phyloP scores from a whole-genome alignment of 2,329 filamentous ascomycete genomes.

The Alternaria sp. region DNA sequence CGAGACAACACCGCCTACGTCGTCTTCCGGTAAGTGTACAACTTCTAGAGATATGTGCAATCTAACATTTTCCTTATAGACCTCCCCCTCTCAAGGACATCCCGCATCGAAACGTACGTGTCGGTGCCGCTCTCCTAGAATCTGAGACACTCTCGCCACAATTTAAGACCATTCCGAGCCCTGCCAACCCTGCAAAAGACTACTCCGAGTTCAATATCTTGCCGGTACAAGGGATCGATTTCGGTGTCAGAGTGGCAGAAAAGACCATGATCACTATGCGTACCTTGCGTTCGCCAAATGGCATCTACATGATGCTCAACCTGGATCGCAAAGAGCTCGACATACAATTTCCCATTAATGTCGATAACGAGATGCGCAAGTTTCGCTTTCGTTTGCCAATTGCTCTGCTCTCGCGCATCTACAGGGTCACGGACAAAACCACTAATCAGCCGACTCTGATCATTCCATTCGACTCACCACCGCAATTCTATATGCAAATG shows the following conservation, averaged over 20 bases:
- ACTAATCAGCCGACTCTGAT: conserved; percentile 30
- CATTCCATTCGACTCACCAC: conserved; percentile 51
- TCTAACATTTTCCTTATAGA: conserved; percentile 16
- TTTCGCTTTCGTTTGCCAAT: conserved; percentile 59
- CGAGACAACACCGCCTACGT: conserved; percentile 32
- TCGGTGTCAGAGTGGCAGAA: conserved; percentile 67
- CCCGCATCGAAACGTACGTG: conserved; percentile 14
- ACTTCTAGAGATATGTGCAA: neutral
- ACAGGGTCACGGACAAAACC: conserved; percentile 32
- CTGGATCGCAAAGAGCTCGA: conserved; percentile 56
- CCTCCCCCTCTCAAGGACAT: conserved; percentile 23
- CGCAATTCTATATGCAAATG: conserved; percentile 55
- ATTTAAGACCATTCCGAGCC: conserved; percentile 31
- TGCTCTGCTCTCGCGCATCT: conserved; percentile 54
- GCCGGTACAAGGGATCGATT: conserved; percentile 61
- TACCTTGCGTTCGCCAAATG: conserved; percentile 45
- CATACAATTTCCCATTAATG: conserved; percentile 55
- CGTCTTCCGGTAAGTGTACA: conserved; percentile 33
- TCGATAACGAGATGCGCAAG: conserved; percentile 26
- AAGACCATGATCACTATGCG: conserved; percentile 68
- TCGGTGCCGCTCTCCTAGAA: conserved; percentile 16
- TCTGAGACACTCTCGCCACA: conserved; percentile 13
- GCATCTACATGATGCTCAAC: conserved; percentile 54
- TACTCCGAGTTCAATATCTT: conserved; percentile 42
- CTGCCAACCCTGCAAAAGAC: conserved; percentile 28